Evolutionary conservation across 106 monocot species (phyloP), one percentile per base, ranked within the genome.

Genomic region (Phalaenopsis aphrodite): DNA sequence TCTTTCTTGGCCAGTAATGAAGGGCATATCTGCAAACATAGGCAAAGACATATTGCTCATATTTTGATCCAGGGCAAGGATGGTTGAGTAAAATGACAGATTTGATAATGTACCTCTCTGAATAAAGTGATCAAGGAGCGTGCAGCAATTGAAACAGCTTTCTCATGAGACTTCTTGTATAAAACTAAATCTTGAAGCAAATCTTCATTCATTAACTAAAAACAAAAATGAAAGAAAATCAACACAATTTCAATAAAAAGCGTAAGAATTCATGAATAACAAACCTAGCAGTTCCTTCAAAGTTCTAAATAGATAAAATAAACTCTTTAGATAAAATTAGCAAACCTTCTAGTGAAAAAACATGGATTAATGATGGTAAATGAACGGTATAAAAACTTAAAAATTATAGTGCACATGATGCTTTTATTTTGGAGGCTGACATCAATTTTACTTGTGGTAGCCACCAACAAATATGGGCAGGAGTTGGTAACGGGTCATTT

Each of bases 161-260:
- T 97, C 82, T 97, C 94, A 77, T 94, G 97, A 77, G 93, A 94
- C 66, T 97, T 97, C 76, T 92, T 97, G 87, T 98, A 98, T 23
- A 98, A 79, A 55, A 88, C 97, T 77, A 98, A 87, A 78, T 98
- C 97, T 92, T 94, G 97, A 49, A 98, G 94, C 76, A 98, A 86
- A 88, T 98, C 97, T 89, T 98, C 97, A 56, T 90, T 85, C 97
- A 98, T 98, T 55, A 97, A 83, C 96, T 97, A 79, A 87, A 39
- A 56, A 5, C 78, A 69, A 12, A 15, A 1, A 39, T 69, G 69
- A 69, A 36, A 76, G 21, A 9, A 43, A 79, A 30, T 30, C 30
- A 30, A 30, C 30, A 24, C 12, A 39, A 69, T 30, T 69, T 38
- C 37, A 11, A n/a, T 71, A 71, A 71, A 7, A 42, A 45, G 37